These are phyloP conservation scores for Leptosphaerulina australis DNA, from an alignment of 2,329 filamentous ascomycete genomes.

Conservation along the genomic window DNA sequence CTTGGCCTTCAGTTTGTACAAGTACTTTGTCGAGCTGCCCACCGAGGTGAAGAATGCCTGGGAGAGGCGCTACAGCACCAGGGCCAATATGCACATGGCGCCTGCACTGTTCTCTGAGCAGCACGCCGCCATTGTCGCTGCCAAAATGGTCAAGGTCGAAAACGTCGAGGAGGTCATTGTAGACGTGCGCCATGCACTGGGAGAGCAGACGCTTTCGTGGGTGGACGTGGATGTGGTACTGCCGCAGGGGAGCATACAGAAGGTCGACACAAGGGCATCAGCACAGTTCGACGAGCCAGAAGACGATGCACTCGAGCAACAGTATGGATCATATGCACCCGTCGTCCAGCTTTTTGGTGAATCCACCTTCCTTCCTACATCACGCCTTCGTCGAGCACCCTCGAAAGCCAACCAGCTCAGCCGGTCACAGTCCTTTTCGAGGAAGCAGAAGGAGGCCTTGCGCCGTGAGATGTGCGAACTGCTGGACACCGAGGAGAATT, in stretches of 20 bases:
- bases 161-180: constrained; percentile 74
- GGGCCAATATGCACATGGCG: constrained; percentile 65
- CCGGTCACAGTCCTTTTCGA: constrained; percentile 76
- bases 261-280: constrained; percentile 55
- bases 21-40: constrained; percentile 90
- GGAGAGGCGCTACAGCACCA: constrained; percentile 58
- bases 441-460: constrained; percentile 81
- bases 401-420: constrained; percentile 84
- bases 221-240: constrained; percentile 87
- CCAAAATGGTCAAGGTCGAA: constrained; percentile 81
- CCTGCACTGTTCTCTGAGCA: constrained; percentile 83
- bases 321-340: constrained; percentile 79
- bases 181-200: constrained; percentile 75
- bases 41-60: constrained; percentile 75
- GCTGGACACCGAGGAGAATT: constrained; percentile 91
- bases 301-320: constrained; percentile 69
- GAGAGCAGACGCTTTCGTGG: constrained; percentile 82
- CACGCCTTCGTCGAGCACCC: constrained; percentile 80
- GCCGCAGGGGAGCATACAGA: constrained; percentile 72
- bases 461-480: constrained; percentile 89
- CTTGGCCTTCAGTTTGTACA: constrained; percentile 88
- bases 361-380: constrained; percentile 83
- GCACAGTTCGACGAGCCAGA: constrained; percentile 65
- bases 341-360: constrained; percentile 82
- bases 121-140: constrained; percentile 89